Evolutionary conservation across 192 early-diverging fungal genomes (phyloP).

Genomic region (Geranomyces variabilis): DNA sequence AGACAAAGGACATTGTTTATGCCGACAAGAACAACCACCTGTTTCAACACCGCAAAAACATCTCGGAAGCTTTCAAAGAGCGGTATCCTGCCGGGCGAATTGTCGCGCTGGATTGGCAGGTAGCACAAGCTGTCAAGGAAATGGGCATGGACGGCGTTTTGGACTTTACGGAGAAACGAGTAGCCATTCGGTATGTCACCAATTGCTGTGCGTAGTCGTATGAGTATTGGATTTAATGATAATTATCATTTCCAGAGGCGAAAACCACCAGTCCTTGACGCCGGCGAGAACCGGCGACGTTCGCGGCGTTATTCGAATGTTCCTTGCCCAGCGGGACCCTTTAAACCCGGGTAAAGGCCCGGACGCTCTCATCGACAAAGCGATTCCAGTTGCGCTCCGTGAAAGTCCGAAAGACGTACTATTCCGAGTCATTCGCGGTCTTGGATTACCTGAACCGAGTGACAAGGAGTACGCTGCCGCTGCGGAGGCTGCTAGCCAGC

Average conservation of each 20-base stretch:
- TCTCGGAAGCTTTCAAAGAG: constrained; percentile 54
- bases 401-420: constrained; percentile 57
- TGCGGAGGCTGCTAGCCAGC: constrained; percentile 42
- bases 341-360: constrained; percentile 54
- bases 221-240: neutral
- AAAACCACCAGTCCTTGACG: constrained; percentile 81
- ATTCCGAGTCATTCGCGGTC: constrained; percentile 14
- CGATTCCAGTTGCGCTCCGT: constrained; percentile 61
- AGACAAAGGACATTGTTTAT: constrained; percentile 67
- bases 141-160: constrained; percentile 50
- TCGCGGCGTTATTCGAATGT: constrained; percentile 58
- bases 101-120: constrained; percentile 76
- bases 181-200: constrained; percentile 48
- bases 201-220: neutral
- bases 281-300: constrained; percentile 64
- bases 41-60: constrained; percentile 49
- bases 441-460: constrained; percentile 41
- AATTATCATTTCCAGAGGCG: constrained; percentile 54
- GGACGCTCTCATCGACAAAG: constrained; percentile 58
- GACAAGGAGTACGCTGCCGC: constrained; percentile 58
- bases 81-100: constrained; percentile 66
- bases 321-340: constrained; percentile 55
- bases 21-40: constrained; percentile 83
- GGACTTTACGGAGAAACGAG: constrained; percentile 55
- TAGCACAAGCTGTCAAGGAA: constrained; percentile 49